Percentiles rank a stretch among this genome's conserved stretches.
These are phyloP conservation scores for Paraphoma chrysanthemicola DNA, from an alignment of 2,329 filamentous ascomycete species.

Conservation along the genomic window DNA sequence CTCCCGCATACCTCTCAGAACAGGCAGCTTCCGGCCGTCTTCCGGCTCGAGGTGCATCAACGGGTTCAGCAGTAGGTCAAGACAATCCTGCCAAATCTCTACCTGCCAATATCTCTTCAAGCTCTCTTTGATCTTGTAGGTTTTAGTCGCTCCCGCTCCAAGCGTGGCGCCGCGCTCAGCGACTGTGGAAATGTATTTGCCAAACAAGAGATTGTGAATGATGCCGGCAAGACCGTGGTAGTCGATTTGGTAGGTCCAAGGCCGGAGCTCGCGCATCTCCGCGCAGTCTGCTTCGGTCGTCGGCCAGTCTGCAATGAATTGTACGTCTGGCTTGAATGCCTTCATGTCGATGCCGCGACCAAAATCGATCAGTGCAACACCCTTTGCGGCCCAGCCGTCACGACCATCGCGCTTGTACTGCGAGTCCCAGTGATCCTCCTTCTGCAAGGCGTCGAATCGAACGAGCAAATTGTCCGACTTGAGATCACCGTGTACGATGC, in stretches of 20 bases:
- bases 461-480: constrained; percentile 96
- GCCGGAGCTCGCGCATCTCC: constrained; percentile 91
- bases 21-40: constrained; percentile 72
- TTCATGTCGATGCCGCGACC: constrained; percentile 94
- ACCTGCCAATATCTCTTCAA: constrained; percentile 97
- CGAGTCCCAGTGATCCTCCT: constrained; percentile 59
- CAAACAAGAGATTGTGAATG: constrained; percentile 88
- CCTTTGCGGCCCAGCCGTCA: constrained; percentile 80
- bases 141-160: constrained; percentile 65
- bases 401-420: constrained; percentile 77
- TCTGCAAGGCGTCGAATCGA: constrained; percentile 68
- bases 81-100: constrained; percentile 84
- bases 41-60: constrained; percentile 69
- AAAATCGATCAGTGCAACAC: constrained; percentile 90
- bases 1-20: constrained; percentile 71
- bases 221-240: constrained; percentile 92
- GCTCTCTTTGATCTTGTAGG: constrained; percentile 80
- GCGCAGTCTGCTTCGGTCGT: constrained; percentile 86
- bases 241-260: constrained; percentile 98
- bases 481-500: constrained; percentile 88
- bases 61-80: constrained; percentile 88
- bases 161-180: constrained; percentile 59
- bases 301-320: constrained; percentile 96
- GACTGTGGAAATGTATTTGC: constrained; percentile 88
- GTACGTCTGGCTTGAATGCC: constrained; percentile 75